Base-by-base conservation (phyloP, 495 filamentous ascomycete species). In the Tuber calosporum region DNA sequence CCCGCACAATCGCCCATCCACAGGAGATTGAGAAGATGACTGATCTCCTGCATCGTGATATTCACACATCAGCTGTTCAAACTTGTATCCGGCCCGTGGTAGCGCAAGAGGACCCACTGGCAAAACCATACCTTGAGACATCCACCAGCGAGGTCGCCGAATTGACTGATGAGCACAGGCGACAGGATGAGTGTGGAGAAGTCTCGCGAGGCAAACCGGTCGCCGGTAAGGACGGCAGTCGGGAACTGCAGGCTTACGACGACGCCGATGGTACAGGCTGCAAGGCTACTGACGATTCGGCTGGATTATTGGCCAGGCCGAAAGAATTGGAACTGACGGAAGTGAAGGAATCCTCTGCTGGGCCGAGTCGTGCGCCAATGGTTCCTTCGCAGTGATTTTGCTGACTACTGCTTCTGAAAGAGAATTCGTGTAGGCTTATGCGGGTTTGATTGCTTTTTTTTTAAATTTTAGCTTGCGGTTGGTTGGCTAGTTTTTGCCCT, bases 61-160 rank as follows among this genome's bases (percentile, higher is more conserved):
- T 66, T 19, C 75, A 74, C 45, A 53, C 73, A 6, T 71, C 71
- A 7, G 43, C 80, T 7, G 69, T 78, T 53, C 70, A 75, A 11
- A 69, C 75, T 22, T 70, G 66, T 19, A 69, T 78, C 62, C 79
- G 75, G 36, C 79, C 79, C 1, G 26, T 80, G 9, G 42, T 78
- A 17, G 42, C 53, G 4, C 71, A 45, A 42, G 62, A 39, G 4
- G n/a, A 48, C 36, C 75, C 78, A 0, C 78, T 75, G 11, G 66
- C 69, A 30, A 78, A 75, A 72, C 69, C 73, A 58, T 78, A 75
- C 66, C 79, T 80, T 1, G 70, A 80, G 70, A 68, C 68, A 38
- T 38, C 73, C 1, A 68, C 69, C n/a, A 48, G 73, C 9, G 30
- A 58, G 20, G 45, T 80, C 17, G 53, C 71, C n/a, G 78, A 80